Percentiles rank a stretch among this genome's conserved stretches.
Evolutionary conservation across 73 alveolate genomes (phyloP).

Genomic region (Uronychia binucleata): DNA sequence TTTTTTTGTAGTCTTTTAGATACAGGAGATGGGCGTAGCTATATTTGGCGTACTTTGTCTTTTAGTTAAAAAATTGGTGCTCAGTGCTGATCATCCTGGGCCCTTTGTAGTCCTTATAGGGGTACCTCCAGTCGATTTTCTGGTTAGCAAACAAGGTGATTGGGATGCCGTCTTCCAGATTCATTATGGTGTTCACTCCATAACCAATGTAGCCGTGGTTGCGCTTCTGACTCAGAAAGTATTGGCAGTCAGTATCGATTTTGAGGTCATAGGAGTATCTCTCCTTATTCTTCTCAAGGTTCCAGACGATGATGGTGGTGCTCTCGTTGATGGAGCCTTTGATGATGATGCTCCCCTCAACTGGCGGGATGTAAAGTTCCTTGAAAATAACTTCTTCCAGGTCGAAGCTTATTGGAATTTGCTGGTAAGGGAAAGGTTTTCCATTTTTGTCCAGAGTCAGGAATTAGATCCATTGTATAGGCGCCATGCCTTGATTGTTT

Average conservation of each 20-base stretch:
- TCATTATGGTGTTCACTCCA: not conserved
- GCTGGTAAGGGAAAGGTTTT: not conserved
- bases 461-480: not conserved
- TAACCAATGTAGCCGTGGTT: not conserved
- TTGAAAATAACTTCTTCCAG: not conserved
- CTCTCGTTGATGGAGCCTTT: not conserved
- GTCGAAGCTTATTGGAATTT: not conserved
- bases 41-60: not conserved
- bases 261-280: not conserved
- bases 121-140: not conserved
- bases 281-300: conserved; percentile 4
- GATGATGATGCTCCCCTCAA: not conserved
- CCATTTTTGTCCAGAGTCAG: not conserved
- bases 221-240: not conserved
- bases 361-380: not conserved
- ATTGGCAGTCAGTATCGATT: not conserved
- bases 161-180: not conserved
- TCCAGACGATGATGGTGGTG: conserved; percentile 2
- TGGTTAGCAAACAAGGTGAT: not conserved
- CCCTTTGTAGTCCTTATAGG: not conserved
- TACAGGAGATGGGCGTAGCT: not conserved
- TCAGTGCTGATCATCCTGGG: not conserved
- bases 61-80: not conserved
- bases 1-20: not conserved
- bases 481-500: not conserved